A percentile compares a stretch with the other conserved stretches of the same genome.
phyloP scores from a whole-genome alignment of 164 flowering plant species.

The Kingdonia uniflora region DNA sequence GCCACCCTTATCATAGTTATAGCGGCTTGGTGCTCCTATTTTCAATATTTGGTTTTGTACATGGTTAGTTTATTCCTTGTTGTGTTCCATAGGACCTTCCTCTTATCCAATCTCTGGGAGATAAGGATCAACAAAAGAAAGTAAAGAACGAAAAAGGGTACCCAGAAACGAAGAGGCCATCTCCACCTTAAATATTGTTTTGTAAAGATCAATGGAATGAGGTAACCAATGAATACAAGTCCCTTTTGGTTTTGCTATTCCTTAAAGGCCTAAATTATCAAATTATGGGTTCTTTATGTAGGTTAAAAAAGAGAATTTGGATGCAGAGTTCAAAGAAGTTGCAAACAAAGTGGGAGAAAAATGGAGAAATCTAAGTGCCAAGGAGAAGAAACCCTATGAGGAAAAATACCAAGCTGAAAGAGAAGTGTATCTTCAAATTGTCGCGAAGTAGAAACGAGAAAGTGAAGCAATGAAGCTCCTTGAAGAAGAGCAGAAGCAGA shows the following conservation, averaged over 20 bases:
- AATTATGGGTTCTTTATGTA: slow-evolving; percentile 8
- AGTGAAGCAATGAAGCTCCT: slow-evolving; percentile 79
- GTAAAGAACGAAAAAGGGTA: slow-evolving; percentile 42
- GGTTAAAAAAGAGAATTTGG: slow-evolving; percentile 76
- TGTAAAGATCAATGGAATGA: slow-evolving; percentile 85
- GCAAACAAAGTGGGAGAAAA: slow-evolving; percentile 66
- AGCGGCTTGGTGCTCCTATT: too few relatives aligned
- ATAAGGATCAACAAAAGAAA: slow-evolving; percentile 53
- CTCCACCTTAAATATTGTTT: slow-evolving; percentile 68
- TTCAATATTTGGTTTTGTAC: too few relatives aligned
- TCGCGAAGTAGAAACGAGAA: slow-evolving; percentile 80
- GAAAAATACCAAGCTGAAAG: slow-evolving; percentile 72
- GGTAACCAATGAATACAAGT: slow-evolving; percentile 24
- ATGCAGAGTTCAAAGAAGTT: slow-evolving; percentile 71
- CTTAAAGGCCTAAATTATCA: not conserved
- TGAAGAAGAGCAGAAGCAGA: slow-evolving; percentile 88
- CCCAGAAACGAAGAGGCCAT: slow-evolving; percentile 57
- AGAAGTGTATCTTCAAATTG: slow-evolving; percentile 60
- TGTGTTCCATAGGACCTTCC: slow-evolving; percentile 35
- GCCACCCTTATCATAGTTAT: too few relatives aligned
- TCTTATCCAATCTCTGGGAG: slow-evolving; percentile 32
- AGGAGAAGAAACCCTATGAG: slow-evolving; percentile 94
- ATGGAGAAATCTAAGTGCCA: slow-evolving; percentile 68
- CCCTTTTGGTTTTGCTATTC: not conserved
- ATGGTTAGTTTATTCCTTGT: too few relatives aligned